Evolutionary conservation across 257 asterid species (phyloP).

Genomic region (Solanum pimpinellifolium): DNA sequence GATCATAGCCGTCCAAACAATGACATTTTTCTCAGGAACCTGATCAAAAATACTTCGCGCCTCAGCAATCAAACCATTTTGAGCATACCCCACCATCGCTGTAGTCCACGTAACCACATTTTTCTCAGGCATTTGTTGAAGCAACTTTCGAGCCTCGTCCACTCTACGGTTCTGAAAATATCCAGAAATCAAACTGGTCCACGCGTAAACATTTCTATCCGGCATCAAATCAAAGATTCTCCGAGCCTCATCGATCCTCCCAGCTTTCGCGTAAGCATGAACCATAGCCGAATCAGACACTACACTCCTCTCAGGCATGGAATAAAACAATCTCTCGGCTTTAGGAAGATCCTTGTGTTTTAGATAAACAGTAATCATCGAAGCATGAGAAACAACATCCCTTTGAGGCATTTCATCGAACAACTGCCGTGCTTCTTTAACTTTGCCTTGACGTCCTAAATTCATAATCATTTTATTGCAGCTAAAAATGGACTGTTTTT

Average conservation of each 20-base stretch:
- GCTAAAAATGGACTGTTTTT: not conserved
- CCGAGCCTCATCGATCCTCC: slow-evolving; percentile 25
- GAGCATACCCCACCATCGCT: slow-evolving; percentile 31
- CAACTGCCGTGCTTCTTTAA: slow-evolving; percentile 24
- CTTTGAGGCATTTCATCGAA: slow-evolving; percentile 42
- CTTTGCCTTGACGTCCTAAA: slow-evolving; percentile 31
- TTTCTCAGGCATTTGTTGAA: slow-evolving; percentile 38
- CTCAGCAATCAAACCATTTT: slow-evolving; percentile 34
- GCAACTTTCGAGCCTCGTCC: slow-evolving; percentile 24
- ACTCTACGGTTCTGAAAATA: slow-evolving; percentile 36
- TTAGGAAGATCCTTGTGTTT: slow-evolving; percentile 30
- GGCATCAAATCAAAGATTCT: slow-evolving; percentile 43
- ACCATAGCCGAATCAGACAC: slow-evolving; percentile 62
- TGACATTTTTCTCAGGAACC: slow-evolving; percentile 34
- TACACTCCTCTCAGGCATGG: slow-evolving; percentile 36
- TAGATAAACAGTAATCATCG: slow-evolving; percentile 40
- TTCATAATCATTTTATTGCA: not conserved
- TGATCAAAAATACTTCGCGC: slow-evolving; percentile 39
- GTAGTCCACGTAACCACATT: slow-evolving; percentile 47
- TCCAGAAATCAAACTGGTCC: slow-evolving; percentile 58
- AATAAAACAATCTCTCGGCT: slow-evolving; percentile 31
- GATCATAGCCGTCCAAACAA: slow-evolving; percentile 52
- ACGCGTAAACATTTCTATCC: slow-evolving; percentile 36
- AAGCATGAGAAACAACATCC: slow-evolving; percentile 35
- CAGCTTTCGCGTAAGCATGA: slow-evolving; percentile 48